Evolutionary conservation across 257 asterid species (phyloP).

Genomic region (Solanum etuberosum): DNA sequence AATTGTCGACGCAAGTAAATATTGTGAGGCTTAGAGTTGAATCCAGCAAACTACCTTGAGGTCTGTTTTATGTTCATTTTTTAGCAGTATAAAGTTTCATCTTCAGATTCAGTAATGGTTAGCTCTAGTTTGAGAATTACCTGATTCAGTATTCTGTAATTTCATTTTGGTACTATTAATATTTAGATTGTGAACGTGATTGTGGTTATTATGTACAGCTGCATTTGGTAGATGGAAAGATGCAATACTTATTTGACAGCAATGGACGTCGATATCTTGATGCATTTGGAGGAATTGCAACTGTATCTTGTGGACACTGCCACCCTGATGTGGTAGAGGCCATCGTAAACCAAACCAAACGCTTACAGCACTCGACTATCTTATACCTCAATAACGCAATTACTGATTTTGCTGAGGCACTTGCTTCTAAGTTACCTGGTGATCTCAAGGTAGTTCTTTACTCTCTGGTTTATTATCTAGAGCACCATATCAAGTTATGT

Average conservation of each 20-base stretch:
- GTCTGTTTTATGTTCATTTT: not conserved
- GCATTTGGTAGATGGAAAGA: constrained; percentile 85
- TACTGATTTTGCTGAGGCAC: constrained; percentile 86
- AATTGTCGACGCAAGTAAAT: not conserved
- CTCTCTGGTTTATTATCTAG: not conserved
- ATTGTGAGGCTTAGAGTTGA: not conserved
- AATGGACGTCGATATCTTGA: constrained; percentile 76
- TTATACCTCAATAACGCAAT: constrained; percentile 67
- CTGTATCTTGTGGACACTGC: constrained; percentile 86
- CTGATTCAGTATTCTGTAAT: not conserved
- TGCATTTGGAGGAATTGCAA: constrained; percentile 90
- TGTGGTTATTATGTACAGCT: constrained; percentile 28
- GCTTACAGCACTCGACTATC: constrained; percentile 82
- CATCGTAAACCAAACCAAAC: constrained; percentile 55
- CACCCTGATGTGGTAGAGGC: constrained; percentile 91
- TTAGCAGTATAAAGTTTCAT: not conserved
- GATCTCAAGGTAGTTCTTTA: constrained; percentile 67
- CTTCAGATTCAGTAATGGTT: not conserved
- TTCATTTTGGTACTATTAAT: not conserved
- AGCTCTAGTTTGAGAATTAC: not conserved
- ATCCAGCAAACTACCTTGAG: not conserved
- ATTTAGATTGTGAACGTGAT: not conserved
- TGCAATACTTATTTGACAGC: constrained; percentile 83
- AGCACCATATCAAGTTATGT: not conserved
- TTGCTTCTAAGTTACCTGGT: constrained; percentile 68